Base-by-base conservation (phyloP, 2,329 filamentous ascomycete genomes). In the Diaporthe citrichinensis region DNA sequence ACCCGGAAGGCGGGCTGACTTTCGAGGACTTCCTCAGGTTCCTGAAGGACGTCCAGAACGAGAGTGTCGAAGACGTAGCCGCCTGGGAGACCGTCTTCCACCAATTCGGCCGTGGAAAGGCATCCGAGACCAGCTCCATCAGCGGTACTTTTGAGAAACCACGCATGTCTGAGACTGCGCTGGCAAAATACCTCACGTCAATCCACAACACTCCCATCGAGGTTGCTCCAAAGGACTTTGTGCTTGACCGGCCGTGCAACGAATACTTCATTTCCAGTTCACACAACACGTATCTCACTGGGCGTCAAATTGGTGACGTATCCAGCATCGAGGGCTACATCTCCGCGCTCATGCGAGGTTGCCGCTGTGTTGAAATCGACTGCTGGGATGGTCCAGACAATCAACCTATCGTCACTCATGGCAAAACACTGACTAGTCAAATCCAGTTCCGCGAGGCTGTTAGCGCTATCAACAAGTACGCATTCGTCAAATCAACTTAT, bases 201-300 rank as follows among this genome's bases (percentile, higher is more conserved):
- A 90, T 90, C 59, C 89, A 92, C 79, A 98, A 97, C 81, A 88
- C 91, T 2, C 88, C 94, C 3, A 89, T 95, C 57, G 85, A 89
- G 39, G 89, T 90, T 57, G 88, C 90, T 76, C 89, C 91, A n/a
- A 84, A 90, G 17, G 86, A 91, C 39, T 91, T 92, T 73, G 87
- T 87, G 8, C 91, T 98, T 73, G 92, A 98, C 81, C 92, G 94
- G 34, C 97, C 97, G 0, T 87, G 98, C 83, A 98, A 98, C 82
- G 96, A 98, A 82, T 99, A 99, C 84, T 98, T 95, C 87, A 97
- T 99, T 79, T 98, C 96, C 1, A 98, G 96, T 86, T 98, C 97
- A 1, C 97, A 99, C 88, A 99, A 99, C 84, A 99, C 97, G 0
- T 99, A 99, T 81, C 92, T 99, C 0, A 88, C 97, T 6, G 97